A percentile compares a stretch with the other conserved stretches of the same genome.
Conservation (phyloP, 495 filamentous ascomycete species). For the Trichoderma orchidacearum region DNA sequence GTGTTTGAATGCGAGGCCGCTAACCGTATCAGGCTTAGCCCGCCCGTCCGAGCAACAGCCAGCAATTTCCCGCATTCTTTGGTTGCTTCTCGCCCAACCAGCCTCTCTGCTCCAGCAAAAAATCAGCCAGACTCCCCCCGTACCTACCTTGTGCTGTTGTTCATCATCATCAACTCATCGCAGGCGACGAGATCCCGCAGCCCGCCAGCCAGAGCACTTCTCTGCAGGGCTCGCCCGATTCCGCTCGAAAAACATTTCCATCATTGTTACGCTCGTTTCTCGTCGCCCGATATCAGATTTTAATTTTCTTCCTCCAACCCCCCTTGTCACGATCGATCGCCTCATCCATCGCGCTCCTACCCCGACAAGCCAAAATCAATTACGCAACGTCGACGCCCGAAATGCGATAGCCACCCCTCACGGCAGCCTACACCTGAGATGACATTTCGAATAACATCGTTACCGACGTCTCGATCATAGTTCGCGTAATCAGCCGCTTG, state of each 20-base stretch:
- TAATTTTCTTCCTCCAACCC: not conserved
- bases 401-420: not conserved
- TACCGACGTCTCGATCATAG: not conserved
- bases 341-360: not conserved
- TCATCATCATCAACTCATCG: not conserved
- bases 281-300: not conserved
- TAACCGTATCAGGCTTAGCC: not conserved
- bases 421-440: not conserved
- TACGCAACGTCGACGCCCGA: not conserved
- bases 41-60: not conserved
- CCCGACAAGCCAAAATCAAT: too few relatives aligned
- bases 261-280: not conserved
- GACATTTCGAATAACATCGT: not conserved
- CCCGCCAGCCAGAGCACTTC: not conserved
- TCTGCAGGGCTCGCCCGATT: not conserved
- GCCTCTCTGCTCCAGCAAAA: not conserved
- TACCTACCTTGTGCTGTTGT: too few relatives aligned
- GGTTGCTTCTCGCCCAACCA: not conserved
- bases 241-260: not conserved
- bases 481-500: not conserved
- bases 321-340: not conserved
- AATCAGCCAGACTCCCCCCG: not conserved
- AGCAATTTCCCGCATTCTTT: constrained; percentile 1
- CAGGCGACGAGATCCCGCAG: not conserved
- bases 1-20: too few relatives aligned